These are phyloP conservation scores for Colletotrichum echinochloae DNA, from an alignment of 2,329 filamentous ascomycete species.

Conservation along the genomic window DNA sequence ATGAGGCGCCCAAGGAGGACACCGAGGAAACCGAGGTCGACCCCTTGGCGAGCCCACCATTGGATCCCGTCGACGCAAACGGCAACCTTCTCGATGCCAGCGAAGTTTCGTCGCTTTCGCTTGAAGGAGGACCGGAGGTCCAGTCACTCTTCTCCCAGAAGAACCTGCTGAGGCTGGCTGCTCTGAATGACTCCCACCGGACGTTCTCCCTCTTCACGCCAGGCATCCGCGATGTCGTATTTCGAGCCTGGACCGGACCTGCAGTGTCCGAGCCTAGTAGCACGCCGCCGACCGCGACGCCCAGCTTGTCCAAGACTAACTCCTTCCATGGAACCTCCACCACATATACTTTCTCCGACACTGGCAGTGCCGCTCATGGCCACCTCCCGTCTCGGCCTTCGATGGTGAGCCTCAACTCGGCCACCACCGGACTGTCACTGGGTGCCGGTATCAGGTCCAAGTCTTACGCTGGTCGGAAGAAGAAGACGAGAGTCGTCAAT, in stretches of 20 bases:
- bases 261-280: conserved; percentile 70
- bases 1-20: conserved; percentile 62
- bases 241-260: conserved; percentile 89
- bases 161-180: conserved; percentile 85
- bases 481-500: conserved; percentile 87
- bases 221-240: conserved; percentile 89
- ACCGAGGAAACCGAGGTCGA: conserved; percentile 75
- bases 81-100: conserved; percentile 82
- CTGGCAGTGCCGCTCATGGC: conserved; percentile 71
- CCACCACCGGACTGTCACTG: conserved; percentile 71
- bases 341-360: conserved; percentile 81
- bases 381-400: conserved; percentile 77
- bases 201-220: conserved; percentile 94
- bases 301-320: conserved; percentile 71
- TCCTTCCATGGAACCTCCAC: conserved; percentile 71
- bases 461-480: conserved; percentile 75
- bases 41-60: conserved; percentile 83
- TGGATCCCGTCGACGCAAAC: conserved; percentile 84
- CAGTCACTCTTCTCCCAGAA: conserved; percentile 96
- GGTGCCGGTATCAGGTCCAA: conserved; percentile 70
- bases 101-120: conserved; percentile 79
- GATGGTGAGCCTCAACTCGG: conserved; percentile 70
- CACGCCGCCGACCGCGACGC: conserved; percentile 61
- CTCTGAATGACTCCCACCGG: conserved; percentile 87
- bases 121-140: conserved; percentile 83